Evolutionary conservation across 805 yeast genomes (phyloP).

Genomic region (Saturnispora besseyi): DNA sequence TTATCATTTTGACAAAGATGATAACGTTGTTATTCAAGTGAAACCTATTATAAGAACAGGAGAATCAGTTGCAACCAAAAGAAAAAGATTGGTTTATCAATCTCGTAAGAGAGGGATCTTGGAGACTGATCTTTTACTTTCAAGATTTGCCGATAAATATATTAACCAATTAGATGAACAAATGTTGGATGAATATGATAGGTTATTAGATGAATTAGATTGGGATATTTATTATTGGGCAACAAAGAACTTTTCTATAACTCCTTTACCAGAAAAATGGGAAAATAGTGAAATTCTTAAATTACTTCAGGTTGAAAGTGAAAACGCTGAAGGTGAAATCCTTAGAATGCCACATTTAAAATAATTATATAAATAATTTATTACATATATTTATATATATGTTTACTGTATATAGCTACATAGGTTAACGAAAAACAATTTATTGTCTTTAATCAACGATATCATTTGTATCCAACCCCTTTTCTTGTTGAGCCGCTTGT

Average conservation of each 20-base stretch:
- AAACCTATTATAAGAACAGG: constrained; percentile 70
- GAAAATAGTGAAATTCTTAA: constrained; percentile 53
- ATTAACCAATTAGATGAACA: constrained; percentile 47
- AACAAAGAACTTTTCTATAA: constrained; percentile 67
- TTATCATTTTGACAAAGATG: constrained; percentile 24
- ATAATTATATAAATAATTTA: constrained; percentile 1
- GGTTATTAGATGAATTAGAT: constrained; percentile 84
- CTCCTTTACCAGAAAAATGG: constrained; percentile 88
- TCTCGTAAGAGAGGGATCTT: constrained; percentile 91
- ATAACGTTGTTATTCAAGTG: constrained; percentile 51
- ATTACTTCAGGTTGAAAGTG: constrained; percentile 62
- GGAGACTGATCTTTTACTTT: constrained; percentile 80
- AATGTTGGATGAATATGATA: constrained; percentile 79
- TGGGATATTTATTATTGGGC: constrained; percentile 99
- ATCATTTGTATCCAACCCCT: constrained; percentile 6
- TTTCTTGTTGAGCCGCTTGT: constrained; percentile 4
- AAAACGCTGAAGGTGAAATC: constrained; percentile 61
- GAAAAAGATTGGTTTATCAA: constrained; percentile 87
- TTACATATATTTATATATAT: background rate
- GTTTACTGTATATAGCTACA: background rate
- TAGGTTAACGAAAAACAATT: too few relatives aligned
- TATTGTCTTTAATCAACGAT: constrained; percentile 4
- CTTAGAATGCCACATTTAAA: constrained; percentile 78
- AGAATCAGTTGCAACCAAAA: constrained; percentile 63
- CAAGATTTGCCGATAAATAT: constrained; percentile 76